A percentile compares a stretch with the other conserved stretches of the same genome.
These are phyloP conservation scores for Aspergillus pseudoglaucus DNA, from an alignment of 2,329 filamentous ascomycete genomes.

Conservation along the genomic window DNA sequence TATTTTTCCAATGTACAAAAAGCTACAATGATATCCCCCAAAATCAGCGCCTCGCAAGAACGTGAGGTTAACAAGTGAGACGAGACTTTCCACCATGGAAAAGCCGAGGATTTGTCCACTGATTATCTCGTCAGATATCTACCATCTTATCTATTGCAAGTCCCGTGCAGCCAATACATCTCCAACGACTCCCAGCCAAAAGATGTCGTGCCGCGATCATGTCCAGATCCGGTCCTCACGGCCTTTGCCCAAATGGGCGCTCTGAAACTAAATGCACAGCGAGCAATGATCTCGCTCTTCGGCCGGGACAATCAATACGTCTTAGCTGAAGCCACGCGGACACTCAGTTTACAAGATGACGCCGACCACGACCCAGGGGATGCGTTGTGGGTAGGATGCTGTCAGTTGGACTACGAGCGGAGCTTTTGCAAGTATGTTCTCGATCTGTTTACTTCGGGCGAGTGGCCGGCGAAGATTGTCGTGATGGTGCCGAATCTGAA, in stretches of 20 bases:
- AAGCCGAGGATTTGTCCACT: no score
- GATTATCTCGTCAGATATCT: conserved; percentile 1
- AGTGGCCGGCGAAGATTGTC: conserved; percentile 1
- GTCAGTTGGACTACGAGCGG: conserved; percentile 10
- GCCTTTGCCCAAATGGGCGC: conserved; percentile 22
- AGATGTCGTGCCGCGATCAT: conserved; percentile 3
- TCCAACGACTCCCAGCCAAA: background rate
- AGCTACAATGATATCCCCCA: no score
- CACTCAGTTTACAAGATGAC: conserved; percentile 11
- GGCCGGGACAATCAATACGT: conserved; percentile 18
- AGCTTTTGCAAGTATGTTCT: conserved; percentile 8
- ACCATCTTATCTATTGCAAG: conserved; percentile 3
- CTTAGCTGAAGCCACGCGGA: conserved; percentile 21
- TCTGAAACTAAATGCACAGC: conserved; percentile 15
- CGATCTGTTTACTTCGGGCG: background rate
- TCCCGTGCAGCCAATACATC: conserved; percentile 2
- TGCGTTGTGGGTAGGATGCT: conserved; percentile 11
- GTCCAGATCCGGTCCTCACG: conserved; percentile 15
- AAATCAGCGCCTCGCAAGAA: no score
- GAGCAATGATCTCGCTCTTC: conserved; percentile 23
- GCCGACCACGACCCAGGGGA: conserved; percentile 2
- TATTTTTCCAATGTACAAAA: no score
- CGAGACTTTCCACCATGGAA: no score
- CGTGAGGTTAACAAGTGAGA: no score
- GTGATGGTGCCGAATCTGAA: conserved; percentile 25